Base-by-base conservation (phyloP, 176 grass and related monocot genomes). In the Microstegium vimineum region DNA sequence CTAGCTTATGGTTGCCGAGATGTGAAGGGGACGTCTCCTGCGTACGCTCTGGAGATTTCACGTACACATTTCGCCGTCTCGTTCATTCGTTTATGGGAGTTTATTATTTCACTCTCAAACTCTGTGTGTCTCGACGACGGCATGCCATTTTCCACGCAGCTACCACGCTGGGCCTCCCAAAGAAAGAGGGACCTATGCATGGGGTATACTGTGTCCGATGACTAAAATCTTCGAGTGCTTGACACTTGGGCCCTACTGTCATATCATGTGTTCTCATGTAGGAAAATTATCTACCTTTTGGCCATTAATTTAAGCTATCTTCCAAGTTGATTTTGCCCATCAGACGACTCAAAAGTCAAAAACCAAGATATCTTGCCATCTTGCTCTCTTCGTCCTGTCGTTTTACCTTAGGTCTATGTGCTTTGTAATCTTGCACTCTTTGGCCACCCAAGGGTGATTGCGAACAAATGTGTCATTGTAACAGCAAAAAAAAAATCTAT, bases 1-100 rank as follows among this genome's bases (percentile, higher is more conserved):
- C 42, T 45, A 52, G 65, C 59, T 70, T 86, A 78, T 90, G 66
- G 88, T 78, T 78, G 78, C 59, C 13, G 42, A 71, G 78, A 77
- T 78, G 81, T 49, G 88, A 89, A 77, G 66, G 83, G 66, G 78
- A 90, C 83, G 45, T 46, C 63, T 81, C 77, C 82, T 57, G n/a
- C 41, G 43, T 68, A 45, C 30, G 31, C n/a, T 63, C 63, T 49
- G 25, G 41, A 41, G n/a, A 13, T 69, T 64, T 54, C 69, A 74
- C 71, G 17, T 41, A 73, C 66, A 59, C 28, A 60, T 68, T 17
- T 45, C 81, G n/a, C 12, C 4, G 0, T 13, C 74, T 66, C 34
- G 35, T 20, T 66, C 14, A 11, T 32, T 76, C 43, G 12, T 34
- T 34, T 59, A 3, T 18, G 20, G 13, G 57, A 49, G 14, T n/a